Evolutionary conservation across 2,329 filamentous ascomycete species (phyloP).

Genomic region (Arthrocladium fulminans): DNA sequence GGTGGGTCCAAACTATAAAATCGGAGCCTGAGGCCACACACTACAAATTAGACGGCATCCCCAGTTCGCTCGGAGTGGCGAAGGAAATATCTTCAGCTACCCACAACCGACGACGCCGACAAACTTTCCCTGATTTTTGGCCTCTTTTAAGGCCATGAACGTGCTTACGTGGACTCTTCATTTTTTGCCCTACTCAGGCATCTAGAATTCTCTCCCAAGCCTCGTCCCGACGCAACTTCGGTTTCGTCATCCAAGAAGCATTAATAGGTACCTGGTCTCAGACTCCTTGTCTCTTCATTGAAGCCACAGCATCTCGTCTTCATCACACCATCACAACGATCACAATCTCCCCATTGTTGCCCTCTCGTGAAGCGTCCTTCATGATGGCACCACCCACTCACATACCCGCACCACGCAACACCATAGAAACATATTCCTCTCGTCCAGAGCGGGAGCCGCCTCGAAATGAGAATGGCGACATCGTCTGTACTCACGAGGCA

Average conservation of each 20-base stretch:
- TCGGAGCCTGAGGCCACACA: neutral
- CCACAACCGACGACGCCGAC: neutral
- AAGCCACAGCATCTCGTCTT: neutral
- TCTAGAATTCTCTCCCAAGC: neutral
- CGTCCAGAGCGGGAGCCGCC: constrained; percentile 41
- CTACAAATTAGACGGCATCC: neutral
- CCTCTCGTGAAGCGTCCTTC: neutral
- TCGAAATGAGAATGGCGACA: constrained; percentile 63
- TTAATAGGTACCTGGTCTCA: constrained; percentile 1
- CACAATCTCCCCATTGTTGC: neutral
- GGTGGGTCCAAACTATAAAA: neutral
- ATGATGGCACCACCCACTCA: constrained; percentile 8
- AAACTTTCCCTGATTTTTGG: neutral
- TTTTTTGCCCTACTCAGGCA: constrained; percentile 4
- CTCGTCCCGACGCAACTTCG: neutral
- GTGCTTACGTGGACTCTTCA: neutral
- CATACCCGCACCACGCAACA: constrained; percentile 8
- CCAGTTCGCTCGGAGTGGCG: too few species aligned
- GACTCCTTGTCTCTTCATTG: neutral
- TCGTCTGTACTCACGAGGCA: constrained; percentile 60
- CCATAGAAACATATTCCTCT: constrained; percentile 7
- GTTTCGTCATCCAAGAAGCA: neutral
- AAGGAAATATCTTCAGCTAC: neutral
- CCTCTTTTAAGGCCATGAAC: neutral
- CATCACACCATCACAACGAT: neutral